Conservation (phyloP, 768 basidiomycete genomes). For the Naganishia vaughanmartiniae region DNA sequence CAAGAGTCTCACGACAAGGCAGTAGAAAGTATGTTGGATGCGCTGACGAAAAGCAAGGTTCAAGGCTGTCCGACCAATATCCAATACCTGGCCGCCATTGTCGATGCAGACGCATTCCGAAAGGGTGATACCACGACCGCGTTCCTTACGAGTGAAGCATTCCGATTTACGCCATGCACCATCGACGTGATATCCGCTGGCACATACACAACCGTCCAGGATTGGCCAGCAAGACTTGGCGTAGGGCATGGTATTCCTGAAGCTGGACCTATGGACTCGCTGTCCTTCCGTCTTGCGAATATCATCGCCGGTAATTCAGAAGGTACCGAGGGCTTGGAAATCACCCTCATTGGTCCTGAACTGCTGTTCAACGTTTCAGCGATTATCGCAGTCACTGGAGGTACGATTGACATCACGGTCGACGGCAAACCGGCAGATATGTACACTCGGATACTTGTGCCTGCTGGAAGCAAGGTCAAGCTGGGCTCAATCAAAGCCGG, state of each 20-base stretch:
- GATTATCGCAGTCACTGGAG: constrained; percentile 63
- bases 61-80: constrained; percentile 65
- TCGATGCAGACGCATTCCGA: constrained; percentile 47
- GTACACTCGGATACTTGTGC: constrained; percentile 60
- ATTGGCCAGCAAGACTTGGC: constrained; percentile 33
- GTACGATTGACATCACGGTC: constrained; percentile 55
- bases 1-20: constrained; percentile 58
- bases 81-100: constrained; percentile 58
- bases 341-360: constrained; percentile 55
- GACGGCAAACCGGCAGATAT: constrained; percentile 54
- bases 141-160: constrained; percentile 36
- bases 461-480: constrained; percentile 55
- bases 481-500: constrained; percentile 55
- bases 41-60: constrained; percentile 55
- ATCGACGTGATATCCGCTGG: constrained; percentile 62
- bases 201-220: constrained; percentile 56
- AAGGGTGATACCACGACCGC: constrained; percentile 40
- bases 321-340: constrained; percentile 61
- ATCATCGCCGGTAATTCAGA: constrained; percentile 60
- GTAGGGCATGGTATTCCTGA: constrained; percentile 63
- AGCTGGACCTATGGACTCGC: constrained; percentile 65
- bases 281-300: constrained; percentile 62
- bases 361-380: constrained; percentile 59
- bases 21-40: constrained; percentile 54
- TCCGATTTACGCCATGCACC: constrained; percentile 49